These are phyloP conservation scores for Pseudocohnilembus persalinus DNA, from an alignment of 169 alveolate species.

Conservation along the genomic window DNA sequence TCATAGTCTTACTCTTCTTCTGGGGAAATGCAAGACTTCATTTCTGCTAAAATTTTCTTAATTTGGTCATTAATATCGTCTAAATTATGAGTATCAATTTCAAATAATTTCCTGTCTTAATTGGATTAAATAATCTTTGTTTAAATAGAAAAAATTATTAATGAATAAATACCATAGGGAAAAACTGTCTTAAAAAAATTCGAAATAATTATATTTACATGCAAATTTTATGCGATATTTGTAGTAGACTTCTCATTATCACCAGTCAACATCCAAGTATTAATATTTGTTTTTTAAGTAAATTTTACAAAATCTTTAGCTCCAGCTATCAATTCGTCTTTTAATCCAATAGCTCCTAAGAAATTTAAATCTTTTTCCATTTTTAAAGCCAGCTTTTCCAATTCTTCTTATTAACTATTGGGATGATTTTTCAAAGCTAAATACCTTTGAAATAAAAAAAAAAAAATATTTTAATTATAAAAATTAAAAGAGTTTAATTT, in stretches of 20 bases:
- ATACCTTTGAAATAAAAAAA: not conserved
- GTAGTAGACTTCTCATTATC: conserved; percentile 58
- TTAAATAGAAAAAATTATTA: too few species aligned
- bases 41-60: not conserved
- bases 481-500: too few species aligned
- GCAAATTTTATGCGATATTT: conserved; percentile 50
- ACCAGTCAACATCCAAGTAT: conserved; percentile 67
- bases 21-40: not conserved
- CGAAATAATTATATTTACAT: not conserved
- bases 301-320: conserved; percentile 48
- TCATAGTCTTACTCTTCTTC: not conserved
- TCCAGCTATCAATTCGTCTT: conserved; percentile 55
- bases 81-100: not conserved
- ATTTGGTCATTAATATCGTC: not conserved
- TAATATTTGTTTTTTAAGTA: conserved; percentile 47
- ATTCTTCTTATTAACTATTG: conserved; percentile 14
- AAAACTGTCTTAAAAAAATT: too few species aligned
- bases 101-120: not conserved
- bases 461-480: conserved; percentile 29
- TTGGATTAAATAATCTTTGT: not conserved
- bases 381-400: conserved; percentile 53
- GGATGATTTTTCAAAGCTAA: not conserved
- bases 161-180: too few species aligned
- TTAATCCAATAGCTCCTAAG: conserved; percentile 57
- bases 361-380: conserved; percentile 51